Percentiles rank a stretch among this genome's conserved stretches.
These are phyloP conservation scores for Leccinum griseonigrum DNA, from an alignment of 1,284 basidiomycete species.

Conservation along the genomic window DNA sequence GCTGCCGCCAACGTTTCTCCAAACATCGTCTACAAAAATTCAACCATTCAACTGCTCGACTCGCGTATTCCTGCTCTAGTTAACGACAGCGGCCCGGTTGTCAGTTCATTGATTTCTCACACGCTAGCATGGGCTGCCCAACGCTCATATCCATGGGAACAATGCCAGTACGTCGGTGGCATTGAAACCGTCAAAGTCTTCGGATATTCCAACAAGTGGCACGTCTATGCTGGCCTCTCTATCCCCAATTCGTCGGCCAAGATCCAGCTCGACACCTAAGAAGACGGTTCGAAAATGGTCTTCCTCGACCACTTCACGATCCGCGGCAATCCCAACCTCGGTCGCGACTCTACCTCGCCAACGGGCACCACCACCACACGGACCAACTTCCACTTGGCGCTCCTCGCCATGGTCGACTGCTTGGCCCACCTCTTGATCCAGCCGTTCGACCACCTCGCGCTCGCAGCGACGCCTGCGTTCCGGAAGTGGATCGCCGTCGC, in stretches of 20 bases:
- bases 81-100: no score
- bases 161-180: constrained; percentile 92
- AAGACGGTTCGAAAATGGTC: constrained; percentile 55
- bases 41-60: no score
- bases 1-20: no score
- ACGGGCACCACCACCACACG: constrained; percentile 3
- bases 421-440: constrained; percentile 89
- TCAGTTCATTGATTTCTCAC: constrained; percentile 4
- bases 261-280: constrained; percentile 84
- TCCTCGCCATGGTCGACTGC: constrained; percentile 99
- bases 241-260: constrained; percentile 94
- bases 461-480: constrained; percentile 96
- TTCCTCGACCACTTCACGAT: constrained; percentile 83
- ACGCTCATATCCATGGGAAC: constrained; percentile 91
- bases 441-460: constrained; percentile 88
- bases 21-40: no score
- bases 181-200: constrained; percentile 98
- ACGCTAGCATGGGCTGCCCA: constrained; percentile 81
- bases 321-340: constrained; percentile 22
- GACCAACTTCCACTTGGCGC: constrained; percentile 89
- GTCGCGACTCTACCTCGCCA: constrained; percentile 9
- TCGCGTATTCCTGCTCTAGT: no score
- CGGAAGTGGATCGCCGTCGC: constrained; percentile 97
- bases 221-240: constrained; percentile 97
- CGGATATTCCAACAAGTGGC: constrained; percentile 98